Evolutionary conservation across 169 alveolate species (phyloP).

Genomic region (Cytauxzoon felis): DNA sequence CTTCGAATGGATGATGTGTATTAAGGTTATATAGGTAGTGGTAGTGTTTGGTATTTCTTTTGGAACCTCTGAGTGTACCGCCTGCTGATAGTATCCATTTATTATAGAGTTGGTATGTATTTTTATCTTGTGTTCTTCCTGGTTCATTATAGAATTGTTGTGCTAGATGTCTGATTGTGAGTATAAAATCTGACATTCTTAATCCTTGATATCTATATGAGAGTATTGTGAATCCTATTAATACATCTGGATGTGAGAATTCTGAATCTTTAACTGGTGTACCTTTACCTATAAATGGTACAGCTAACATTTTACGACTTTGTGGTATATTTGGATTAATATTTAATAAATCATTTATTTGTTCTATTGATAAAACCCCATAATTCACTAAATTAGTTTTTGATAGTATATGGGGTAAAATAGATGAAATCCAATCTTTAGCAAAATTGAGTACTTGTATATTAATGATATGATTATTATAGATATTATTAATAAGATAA

Average conservation of each 20-base stretch:
- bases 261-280: constrained; percentile 87
- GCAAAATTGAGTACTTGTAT: constrained; percentile 76
- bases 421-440: constrained; percentile 81
- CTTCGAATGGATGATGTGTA: constrained; percentile 2
- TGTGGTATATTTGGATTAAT: constrained; percentile 48
- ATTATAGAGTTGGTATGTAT: constrained; percentile 37
- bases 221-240: constrained; percentile 83
- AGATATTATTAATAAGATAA: constrained; percentile 24
- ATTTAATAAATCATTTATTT: constrained; percentile 38
- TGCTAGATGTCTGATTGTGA: constrained; percentile 67
- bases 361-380: constrained; percentile 68
- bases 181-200: constrained; percentile 78
- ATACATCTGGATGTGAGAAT: constrained; percentile 89
- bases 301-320: constrained; percentile 84
- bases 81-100: constrained; percentile 60
- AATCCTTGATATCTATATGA: constrained; percentile 85
- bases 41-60: constrained; percentile 39
- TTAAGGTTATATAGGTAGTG: constrained; percentile 29
- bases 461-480: constrained; percentile 5
- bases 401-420: constrained; percentile 82
- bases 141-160: constrained; percentile 63
- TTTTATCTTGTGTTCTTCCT: constrained; percentile 28
- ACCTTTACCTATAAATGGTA: constrained; percentile 90
- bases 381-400: constrained; percentile 77
- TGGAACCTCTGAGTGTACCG: constrained; percentile 27